A percentile compares a stretch with the other conserved stretches of the same genome.
Conservation (phyloP, 1,284 basidiomycete genomes). For the Apiotrichum domesticum region DNA sequence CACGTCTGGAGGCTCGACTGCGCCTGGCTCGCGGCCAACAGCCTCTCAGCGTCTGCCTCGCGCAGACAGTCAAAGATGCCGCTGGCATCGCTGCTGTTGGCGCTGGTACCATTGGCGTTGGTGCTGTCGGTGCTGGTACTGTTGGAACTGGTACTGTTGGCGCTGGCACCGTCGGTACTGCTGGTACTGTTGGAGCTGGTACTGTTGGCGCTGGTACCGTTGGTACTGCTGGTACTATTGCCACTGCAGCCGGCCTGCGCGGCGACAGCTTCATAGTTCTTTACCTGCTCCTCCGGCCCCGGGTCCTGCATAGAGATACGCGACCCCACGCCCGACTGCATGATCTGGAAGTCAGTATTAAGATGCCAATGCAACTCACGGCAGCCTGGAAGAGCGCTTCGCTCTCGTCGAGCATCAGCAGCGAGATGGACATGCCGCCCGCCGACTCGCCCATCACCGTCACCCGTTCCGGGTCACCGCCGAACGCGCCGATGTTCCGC, state of each 20-base stretch:
- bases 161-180: no score
- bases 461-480: slow-evolving; percentile 46
- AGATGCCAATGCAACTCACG: slow-evolving; percentile 44
- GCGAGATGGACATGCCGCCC: slow-evolving; percentile 38
- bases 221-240: no score
- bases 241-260: no score
- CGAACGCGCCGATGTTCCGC: slow-evolving; percentile 49
- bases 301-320: neutral
- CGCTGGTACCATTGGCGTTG: no score
- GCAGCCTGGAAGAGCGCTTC: slow-evolving; percentile 41
- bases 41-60: neutral
- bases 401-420: slow-evolving; percentile 32
- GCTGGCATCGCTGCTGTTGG: no score
- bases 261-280: no score
- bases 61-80: neutral
- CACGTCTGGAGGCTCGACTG: neutral
- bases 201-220: no score
- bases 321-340: neutral
- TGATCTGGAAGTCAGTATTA: neutral
- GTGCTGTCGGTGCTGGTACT: no score
- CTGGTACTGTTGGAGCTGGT: no score
- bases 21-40: neutral
- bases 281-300: no score
- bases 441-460: slow-evolving; percentile 47
- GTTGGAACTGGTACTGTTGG: no score